Percentiles rank a stretch among this genome's conserved stretches.
Evolutionary conservation across 768 basidiomycete genomes (phyloP).

Genomic region (Agaricus blazei): DNA sequence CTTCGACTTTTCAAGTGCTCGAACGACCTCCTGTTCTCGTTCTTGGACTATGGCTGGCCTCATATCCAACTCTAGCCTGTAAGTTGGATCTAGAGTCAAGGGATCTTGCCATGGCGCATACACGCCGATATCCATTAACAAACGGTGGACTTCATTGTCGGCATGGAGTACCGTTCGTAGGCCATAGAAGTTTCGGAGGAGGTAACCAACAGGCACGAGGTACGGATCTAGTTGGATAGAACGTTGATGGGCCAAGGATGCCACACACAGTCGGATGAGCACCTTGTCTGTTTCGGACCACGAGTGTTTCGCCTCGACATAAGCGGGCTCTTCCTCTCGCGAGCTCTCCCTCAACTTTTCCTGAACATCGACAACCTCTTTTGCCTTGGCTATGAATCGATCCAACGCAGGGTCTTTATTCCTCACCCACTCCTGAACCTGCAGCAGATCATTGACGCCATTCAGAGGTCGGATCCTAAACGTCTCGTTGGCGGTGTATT

Average conservation of each 20-base stretch:
- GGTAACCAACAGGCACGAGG: constrained; percentile 38
- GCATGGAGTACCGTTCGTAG: constrained; percentile 25
- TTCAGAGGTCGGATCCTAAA: constrained; percentile 62
- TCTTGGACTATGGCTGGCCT: constrained; percentile 19
- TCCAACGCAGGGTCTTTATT: constrained; percentile 32
- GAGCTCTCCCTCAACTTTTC: constrained; percentile 24
- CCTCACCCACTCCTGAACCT: constrained; percentile 45
- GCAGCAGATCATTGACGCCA: constrained; percentile 47
- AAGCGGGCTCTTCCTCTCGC: constrained; percentile 19
- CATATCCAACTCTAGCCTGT: constrained; percentile 26
- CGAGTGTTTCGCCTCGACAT: constrained; percentile 18
- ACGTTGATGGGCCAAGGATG: constrained; percentile 44
- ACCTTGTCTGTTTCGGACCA: constrained; percentile 51
- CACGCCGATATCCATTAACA: constrained; percentile 69
- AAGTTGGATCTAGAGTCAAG: constrained; percentile 27
- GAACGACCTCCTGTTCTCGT: constrained; percentile 23
- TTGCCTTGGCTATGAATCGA: constrained; percentile 48
- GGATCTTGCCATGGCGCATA: constrained; percentile 77
- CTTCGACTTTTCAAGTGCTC: constrained; percentile 17
- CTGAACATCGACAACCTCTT: constrained; percentile 27
- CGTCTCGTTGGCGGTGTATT: constrained; percentile 41
- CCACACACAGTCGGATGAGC: constrained; percentile 56
- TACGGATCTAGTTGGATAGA: constrained; percentile 63
- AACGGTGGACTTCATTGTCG: constrained; percentile 21
- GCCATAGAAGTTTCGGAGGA: constrained; percentile 54